phyloP scores from a whole-genome alignment of 306 rosid genomes.

The Castanea crenata region DNA sequence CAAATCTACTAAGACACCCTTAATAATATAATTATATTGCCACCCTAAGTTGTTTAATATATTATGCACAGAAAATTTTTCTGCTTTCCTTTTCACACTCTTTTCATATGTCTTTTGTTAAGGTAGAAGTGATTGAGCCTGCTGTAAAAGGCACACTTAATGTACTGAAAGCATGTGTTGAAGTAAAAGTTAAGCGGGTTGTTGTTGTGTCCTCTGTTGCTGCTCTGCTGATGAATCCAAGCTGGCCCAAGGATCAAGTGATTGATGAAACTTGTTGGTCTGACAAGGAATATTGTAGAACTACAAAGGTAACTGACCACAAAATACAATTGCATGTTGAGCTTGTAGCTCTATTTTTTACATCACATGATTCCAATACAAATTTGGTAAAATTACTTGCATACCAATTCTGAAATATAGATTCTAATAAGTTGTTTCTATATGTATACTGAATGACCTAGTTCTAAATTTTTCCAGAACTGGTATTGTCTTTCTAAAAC shows the following conservation, averaged over 20 bases:
- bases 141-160: conserved; percentile 29
- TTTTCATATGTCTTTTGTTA: neutral
- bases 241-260: conserved; percentile 29
- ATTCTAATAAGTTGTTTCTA: too few relatives aligned
- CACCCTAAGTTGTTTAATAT: too few relatives aligned
- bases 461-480: conserved; percentile 42
- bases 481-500: conserved; percentile 81
- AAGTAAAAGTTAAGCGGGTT: conserved; percentile 36
- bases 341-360: neutral
- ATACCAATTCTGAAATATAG: too few relatives aligned
- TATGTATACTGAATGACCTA: neutral
- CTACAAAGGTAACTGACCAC: conserved; percentile 26
- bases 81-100: too few relatives aligned
- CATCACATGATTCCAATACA: neutral
- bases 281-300: conserved; percentile 38
- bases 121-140: conserved; percentile 32
- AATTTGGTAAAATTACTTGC: neutral
- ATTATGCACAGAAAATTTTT: too few relatives aligned
- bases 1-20: neutral
- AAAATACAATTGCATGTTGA: neutral
- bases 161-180: conserved; percentile 41
- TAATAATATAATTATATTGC: neutral
- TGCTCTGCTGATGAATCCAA: conserved; percentile 34
- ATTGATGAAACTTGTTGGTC: conserved; percentile 51
- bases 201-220: conserved; percentile 39